phyloP scores from a whole-genome alignment of 345 rosid genomes.

The Brassica juncea region DNA sequence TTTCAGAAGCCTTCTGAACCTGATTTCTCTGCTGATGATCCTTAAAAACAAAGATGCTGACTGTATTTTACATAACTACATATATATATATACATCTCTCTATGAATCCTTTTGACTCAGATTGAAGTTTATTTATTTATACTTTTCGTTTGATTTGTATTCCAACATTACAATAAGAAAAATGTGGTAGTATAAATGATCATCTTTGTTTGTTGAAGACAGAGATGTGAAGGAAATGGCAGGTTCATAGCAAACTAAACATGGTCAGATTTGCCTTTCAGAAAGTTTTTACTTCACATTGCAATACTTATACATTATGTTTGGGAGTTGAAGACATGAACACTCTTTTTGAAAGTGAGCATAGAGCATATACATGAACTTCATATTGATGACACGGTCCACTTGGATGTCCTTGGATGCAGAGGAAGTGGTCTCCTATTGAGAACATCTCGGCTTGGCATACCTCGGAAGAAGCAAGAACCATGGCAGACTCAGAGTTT shows the following conservation, averaged over 20 bases:
- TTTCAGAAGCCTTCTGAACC: constrained; percentile 94
- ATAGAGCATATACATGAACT: constrained; percentile 3
- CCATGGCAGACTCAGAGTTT: no score
- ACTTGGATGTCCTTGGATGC: constrained; percentile 86
- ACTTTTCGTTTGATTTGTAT: constrained; percentile 1
- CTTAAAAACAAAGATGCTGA: constrained; percentile 27
- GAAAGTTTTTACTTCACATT: constrained; percentile 20
- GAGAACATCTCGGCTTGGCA: constrained; percentile 72
- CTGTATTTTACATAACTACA: not conserved
- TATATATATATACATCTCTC: not conserved
- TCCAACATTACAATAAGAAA: not conserved
- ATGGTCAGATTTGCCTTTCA: constrained; percentile 11
- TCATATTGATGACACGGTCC: constrained; percentile 57
- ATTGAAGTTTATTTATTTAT: not conserved
- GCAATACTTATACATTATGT: no score
- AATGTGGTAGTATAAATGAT: not conserved
- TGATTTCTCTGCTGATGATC: constrained; percentile 82
- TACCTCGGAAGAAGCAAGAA: not conserved
- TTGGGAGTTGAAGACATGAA: not conserved
- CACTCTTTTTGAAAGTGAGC: not conserved
- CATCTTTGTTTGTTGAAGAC: not conserved
- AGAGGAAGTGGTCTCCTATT: constrained; percentile 57
- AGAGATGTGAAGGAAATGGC: not conserved
- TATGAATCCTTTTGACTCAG: constrained; percentile 8
- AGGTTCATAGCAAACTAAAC: not conserved